A percentile compares a stretch with the other conserved stretches of the same genome.
phyloP scores from a whole-genome alignment of 805 yeast genomes.

The Lachancea meyersii region DNA sequence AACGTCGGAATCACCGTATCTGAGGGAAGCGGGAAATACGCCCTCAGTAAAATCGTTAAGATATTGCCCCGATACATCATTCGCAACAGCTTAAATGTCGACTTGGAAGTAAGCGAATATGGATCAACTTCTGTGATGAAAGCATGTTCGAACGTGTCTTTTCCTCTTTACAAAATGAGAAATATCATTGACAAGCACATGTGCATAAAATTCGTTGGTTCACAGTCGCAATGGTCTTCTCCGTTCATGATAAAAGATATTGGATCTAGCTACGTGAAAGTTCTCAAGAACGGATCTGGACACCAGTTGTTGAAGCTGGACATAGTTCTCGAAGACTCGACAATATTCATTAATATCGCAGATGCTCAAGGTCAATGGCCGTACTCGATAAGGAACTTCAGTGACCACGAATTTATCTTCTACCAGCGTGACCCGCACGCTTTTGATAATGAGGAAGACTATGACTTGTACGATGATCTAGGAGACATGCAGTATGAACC shows the following conservation, averaged over 20 bases:
- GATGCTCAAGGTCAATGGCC: slow-evolving; percentile 87
- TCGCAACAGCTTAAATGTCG: slow-evolving; percentile 51
- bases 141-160: slow-evolving; percentile 42
- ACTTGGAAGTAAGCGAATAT: slow-evolving; percentile 57
- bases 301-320: slow-evolving; percentile 69
- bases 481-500: slow-evolving; percentile 62
- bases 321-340: slow-evolving; percentile 70
- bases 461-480: slow-evolving; percentile 52
- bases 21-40: slow-evolving; percentile 84
- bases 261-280: slow-evolving; percentile 73
- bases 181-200: slow-evolving; percentile 51
- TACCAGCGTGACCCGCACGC: slow-evolving; percentile 75
- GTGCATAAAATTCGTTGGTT: slow-evolving; percentile 50
- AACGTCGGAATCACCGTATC: slow-evolving; percentile 67
- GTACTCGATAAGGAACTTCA: slow-evolving; percentile 81
- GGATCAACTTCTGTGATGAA: slow-evolving; percentile 50
- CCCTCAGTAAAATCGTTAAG: slow-evolving; percentile 67
- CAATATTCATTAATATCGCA: slow-evolving; percentile 67
- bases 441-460: slow-evolving; percentile 28
- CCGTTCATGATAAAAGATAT: slow-evolving; percentile 80
- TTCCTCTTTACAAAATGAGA: slow-evolving; percentile 60
- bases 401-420: slow-evolving; percentile 77
- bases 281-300: slow-evolving; percentile 55
- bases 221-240: slow-evolving; percentile 70
- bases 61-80: slow-evolving; percentile 79